These are phyloP conservation scores for Copromyces sp. DNA, from an alignment of 495 filamentous ascomycete genomes.

Conservation along the genomic window DNA sequence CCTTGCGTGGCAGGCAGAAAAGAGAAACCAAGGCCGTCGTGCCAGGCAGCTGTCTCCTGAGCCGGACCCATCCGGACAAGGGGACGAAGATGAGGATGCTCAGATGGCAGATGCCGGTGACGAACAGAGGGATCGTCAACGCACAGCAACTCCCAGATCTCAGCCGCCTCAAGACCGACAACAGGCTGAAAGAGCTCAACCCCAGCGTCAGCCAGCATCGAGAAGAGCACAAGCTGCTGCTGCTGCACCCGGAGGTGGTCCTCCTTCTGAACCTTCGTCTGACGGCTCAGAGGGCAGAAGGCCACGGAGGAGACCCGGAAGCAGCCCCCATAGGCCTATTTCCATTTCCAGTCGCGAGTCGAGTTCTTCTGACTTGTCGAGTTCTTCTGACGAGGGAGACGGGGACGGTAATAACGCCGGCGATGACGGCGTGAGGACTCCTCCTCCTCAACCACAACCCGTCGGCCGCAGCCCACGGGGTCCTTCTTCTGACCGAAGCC, in stretches of 20 bases:
- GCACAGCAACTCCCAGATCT: not conserved
- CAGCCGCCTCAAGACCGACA: not conserved
- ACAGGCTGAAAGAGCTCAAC: not conserved
- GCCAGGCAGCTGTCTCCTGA: not conserved
- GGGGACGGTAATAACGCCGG: not conserved
- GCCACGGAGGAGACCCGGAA: not conserved
- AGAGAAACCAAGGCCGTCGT: not conserved
- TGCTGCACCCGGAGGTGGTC: not conserved
- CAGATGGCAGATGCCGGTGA: not conserved
- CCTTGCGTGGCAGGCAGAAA: not conserved
- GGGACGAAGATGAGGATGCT: not conserved
- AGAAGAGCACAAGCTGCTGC: not conserved
- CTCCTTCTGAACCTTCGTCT: not conserved
- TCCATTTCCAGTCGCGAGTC: not conserved
- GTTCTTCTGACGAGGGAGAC: not conserved
- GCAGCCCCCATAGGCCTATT: not conserved
- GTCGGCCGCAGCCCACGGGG: not conserved
- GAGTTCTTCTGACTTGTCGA: not conserved
- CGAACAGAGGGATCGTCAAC: not conserved
- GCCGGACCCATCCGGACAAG: not conserved
- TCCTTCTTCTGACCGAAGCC: not conserved
- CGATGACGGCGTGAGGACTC: not conserved
- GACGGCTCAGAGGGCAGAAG: not conserved
- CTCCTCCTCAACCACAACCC: not conserved
- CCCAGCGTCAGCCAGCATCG: not conserved